phyloP scores from a whole-genome alignment of 768 basidiomycete species.

The Lactarius trivialis region DNA sequence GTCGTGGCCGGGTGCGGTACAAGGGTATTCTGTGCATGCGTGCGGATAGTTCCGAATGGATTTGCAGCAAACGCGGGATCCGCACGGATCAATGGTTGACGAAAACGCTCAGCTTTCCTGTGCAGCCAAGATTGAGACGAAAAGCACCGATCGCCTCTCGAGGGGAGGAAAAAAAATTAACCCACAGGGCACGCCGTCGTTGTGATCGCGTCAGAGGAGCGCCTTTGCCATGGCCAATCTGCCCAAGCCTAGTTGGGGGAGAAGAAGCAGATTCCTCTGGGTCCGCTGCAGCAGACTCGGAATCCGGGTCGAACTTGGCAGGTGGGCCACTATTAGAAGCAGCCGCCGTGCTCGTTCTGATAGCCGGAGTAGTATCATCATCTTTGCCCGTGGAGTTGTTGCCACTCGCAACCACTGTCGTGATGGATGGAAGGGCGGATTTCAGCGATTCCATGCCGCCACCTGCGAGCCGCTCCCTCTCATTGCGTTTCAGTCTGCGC shows the following conservation, averaged over 20 bases:
- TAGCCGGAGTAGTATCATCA: background rate
- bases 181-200: conserved; percentile 63
- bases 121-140: conserved; percentile 6
- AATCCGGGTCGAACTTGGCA: background rate
- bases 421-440: conserved; percentile 47
- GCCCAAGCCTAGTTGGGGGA: conserved; percentile 35
- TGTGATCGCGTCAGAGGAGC: conserved; percentile 54
- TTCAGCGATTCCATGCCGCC: conserved; percentile 34
- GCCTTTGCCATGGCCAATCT: conserved; percentile 63
- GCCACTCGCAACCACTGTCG: background rate
- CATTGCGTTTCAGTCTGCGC: conserved; percentile 64
- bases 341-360: background rate
- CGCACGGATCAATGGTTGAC: conserved; percentile 63
- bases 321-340: background rate
- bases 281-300: background rate
- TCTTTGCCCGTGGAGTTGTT: conserved; percentile 18
- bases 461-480: conserved; percentile 37
- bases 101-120: conserved; percentile 60
- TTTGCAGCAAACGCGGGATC: conserved; percentile 59
- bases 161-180: conserved; percentile 11
- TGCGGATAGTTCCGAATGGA: conserved; percentile 74
- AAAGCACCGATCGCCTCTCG: conserved; percentile 5
- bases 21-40: conserved; percentile 73
- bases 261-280: background rate
- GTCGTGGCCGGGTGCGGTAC: conserved; percentile 39